A percentile compares a stretch with the other conserved stretches of the same genome.
phyloP scores from a whole-genome alignment of 2,329 filamentous ascomycete genomes.

The Fusarium sp. region DNA sequence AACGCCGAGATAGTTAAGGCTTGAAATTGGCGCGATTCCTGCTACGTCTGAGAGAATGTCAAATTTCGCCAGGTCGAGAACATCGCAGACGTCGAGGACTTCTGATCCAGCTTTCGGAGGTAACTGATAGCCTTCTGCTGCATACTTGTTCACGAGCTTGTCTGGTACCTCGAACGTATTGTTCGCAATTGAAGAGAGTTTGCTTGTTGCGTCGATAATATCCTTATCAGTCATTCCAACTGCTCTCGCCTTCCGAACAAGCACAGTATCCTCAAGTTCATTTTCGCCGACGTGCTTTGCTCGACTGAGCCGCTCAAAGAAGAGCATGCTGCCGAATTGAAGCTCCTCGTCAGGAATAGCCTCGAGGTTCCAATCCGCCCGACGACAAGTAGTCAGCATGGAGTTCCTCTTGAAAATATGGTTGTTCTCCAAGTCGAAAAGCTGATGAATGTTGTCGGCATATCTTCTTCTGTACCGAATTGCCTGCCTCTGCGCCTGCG shows the following conservation, averaged over 20 bases:
- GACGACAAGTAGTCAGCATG: constrained; percentile 42
- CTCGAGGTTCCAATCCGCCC: constrained; percentile 48
- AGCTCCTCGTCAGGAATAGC: constrained; percentile 50
- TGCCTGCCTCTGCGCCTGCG: background rate
- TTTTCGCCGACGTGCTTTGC: background rate
- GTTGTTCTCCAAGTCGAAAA: constrained; percentile 21
- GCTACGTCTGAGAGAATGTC: constrained; percentile 18
- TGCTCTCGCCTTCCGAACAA: background rate
- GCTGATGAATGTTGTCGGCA: background rate
- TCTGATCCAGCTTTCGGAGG: background rate
- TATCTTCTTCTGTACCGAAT: background rate
- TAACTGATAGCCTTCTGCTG: background rate
- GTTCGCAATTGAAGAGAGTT: background rate
- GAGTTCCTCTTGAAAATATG: constrained; percentile 49
- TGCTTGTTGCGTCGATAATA: background rate
- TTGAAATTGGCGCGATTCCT: constrained; percentile 39
- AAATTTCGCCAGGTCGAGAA: constrained; percentile 42
- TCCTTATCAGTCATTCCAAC: background rate
- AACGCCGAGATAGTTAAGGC: constrained; percentile 48
- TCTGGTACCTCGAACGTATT: background rate
- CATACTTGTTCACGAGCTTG: background rate
- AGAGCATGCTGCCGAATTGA: constrained; percentile 36
- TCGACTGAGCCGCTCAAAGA: background rate
- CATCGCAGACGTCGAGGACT: background rate
- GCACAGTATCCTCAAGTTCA: background rate